These are phyloP conservation scores for Erysiphe neolycopersici DNA, from an alignment of 2,329 filamentous ascomycete species.

Conservation along the genomic window DNA sequence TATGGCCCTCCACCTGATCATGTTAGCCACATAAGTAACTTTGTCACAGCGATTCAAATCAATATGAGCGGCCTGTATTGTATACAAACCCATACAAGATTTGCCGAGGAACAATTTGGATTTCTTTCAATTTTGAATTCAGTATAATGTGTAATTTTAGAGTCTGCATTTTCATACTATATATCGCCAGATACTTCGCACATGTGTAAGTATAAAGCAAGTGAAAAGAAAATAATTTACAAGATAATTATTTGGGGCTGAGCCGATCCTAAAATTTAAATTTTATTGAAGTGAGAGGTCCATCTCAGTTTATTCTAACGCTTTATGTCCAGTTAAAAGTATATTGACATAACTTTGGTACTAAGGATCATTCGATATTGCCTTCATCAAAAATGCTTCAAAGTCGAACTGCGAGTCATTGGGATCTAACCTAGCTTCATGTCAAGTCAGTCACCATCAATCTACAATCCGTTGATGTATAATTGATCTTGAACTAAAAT, in stretches of 20 bases:
- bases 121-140: no score
- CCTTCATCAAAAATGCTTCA: slow-evolving; percentile 50
- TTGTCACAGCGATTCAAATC: no score
- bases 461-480: not conserved
- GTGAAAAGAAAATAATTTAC: not conserved
- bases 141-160: no score
- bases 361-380: slow-evolving; percentile 20
- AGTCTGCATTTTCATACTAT: no score
- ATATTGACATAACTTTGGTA: not conserved
- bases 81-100: no score
- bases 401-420: slow-evolving; percentile 80
- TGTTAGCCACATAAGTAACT: no score
- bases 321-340: not conserved
- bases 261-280: not conserved
- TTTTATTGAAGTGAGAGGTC: not conserved
- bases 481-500: not conserved
- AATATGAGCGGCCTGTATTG: no score
- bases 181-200: no score
- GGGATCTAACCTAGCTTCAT: slow-evolving; percentile 43
- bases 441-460: not conserved
- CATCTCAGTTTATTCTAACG: not conserved
- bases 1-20: no score
- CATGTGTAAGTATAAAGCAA: not conserved
- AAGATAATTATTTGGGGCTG: not conserved
- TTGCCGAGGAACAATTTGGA: no score